phyloP scores from a whole-genome alignment of 73 alveolate species.

The Halteria grandinella region DNA sequence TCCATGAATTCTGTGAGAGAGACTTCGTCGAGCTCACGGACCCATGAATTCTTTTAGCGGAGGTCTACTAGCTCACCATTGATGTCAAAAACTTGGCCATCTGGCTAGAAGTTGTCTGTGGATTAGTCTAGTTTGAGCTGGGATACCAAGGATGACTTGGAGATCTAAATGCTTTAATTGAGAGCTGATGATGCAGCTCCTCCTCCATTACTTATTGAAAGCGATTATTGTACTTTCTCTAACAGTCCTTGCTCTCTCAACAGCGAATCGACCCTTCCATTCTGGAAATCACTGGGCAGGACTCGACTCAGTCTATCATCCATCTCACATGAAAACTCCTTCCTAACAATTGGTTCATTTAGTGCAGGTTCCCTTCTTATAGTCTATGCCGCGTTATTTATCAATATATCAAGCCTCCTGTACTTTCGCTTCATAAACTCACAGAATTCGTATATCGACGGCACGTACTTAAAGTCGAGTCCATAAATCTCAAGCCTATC shows the following conservation, averaged over 20 bases:
- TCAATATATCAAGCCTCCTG: constrained; percentile 67
- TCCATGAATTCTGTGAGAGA: constrained; percentile 81
- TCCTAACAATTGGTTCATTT: constrained; percentile 7
- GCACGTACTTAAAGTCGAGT: constrained; percentile 54
- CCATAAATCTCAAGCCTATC: constrained; percentile 78
- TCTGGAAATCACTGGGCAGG: constrained; percentile 20
- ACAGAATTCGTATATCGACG: constrained; percentile 66
- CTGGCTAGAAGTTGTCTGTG: not conserved
- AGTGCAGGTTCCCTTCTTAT: constrained; percentile 62
- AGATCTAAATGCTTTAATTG: not conserved
- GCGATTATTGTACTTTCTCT: not conserved
- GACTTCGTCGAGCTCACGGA: constrained; percentile 75
- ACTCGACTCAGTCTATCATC: not conserved
- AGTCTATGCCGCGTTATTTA: constrained; percentile 85
- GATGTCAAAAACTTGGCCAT: constrained; percentile 12
- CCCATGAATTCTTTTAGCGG: constrained; percentile 76
- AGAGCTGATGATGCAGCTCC: not conserved
- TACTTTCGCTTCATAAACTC: constrained; percentile 49
- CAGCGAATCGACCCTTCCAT: constrained; percentile 4
- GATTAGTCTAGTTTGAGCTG: constrained; percentile 27
- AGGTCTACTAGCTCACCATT: constrained; percentile 43
- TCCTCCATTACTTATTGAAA: not conserved
- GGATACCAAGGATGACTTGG: constrained; percentile 45
- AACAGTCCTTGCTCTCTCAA: not conserved
- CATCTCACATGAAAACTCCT: not conserved